Evolutionary conservation across 2,329 filamentous ascomycete species (phyloP), one percentile per base, ranked within the genome.

Genomic region (Sporothrix sp.): DNA sequence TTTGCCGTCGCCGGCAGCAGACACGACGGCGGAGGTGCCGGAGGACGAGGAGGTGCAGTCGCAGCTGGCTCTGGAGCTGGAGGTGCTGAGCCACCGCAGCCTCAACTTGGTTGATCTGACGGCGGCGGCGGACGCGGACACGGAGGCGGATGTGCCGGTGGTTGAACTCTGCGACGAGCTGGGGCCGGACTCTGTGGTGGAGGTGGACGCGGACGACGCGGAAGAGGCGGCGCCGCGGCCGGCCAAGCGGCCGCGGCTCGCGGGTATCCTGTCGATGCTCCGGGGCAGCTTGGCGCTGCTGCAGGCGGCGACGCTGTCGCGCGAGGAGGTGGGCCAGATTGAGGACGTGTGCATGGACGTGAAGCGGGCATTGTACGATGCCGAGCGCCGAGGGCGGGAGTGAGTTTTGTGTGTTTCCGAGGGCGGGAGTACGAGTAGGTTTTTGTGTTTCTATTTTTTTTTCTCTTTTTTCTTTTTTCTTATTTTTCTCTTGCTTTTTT

Each of bases 281-380:
- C 72, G 68, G 54, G 69, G 67, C 18, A 70, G 84, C 0, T 65
- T 93, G 21, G 70, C 72, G 18, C 74, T 80, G 56, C 70, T 89
- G 52, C 76, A 74, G 49, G 68, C 67, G 25, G 71, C 81, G 20
- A 71, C 76, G 14, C 66, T 94, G 37, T 79, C 79, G 14, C 73
- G 78, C 10, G 71, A 77, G 10, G 81, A 87, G 54, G 78, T 88
- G 48, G 75, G 81, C 53, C 74, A 83, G 62, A 74, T 93, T 57
- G 87, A 93, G 61, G 84, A 90, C 61, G 69, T 87, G 59, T 73
- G 93, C 62, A 87, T 90, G 70, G 84, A 91, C 63, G 79, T 91
- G 57, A 83, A 85, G 64, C 74, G 78, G 56, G 81, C 85, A 63
- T 73, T 90, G 47, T 85, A 85, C 63, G 79, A 82, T 51, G 87